A percentile compares a stretch with the other conserved stretches of the same genome.
phyloP scores from a whole-genome alignment of 2,329 filamentous ascomycete species.

The Ceratocystis huliohia region DNA sequence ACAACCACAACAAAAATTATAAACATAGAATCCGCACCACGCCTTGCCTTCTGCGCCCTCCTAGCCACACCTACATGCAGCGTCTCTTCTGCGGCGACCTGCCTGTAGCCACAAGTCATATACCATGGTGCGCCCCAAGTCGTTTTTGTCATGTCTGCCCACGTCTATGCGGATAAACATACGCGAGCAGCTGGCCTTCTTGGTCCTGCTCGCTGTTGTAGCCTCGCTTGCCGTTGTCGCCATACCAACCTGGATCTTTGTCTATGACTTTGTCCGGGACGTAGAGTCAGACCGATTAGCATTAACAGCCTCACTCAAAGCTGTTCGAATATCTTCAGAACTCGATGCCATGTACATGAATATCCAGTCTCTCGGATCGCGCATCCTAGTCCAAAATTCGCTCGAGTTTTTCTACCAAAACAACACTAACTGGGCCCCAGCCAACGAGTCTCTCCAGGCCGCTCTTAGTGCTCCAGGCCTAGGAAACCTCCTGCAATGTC shows the following conservation, averaged over 20 bases:
- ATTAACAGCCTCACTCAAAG: constrained; percentile 75
- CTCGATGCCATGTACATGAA: constrained; percentile 67
- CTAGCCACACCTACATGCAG: background rate
- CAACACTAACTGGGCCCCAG: constrained; percentile 51
- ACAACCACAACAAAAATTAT: background rate
- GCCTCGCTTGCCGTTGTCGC: constrained; percentile 65
- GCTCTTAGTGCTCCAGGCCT: constrained; percentile 52
- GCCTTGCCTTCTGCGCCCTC: background rate
- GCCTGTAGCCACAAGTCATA: background rate
- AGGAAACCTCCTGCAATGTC: constrained; percentile 52
- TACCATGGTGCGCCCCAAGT: constrained; percentile 19
- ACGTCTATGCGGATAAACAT: constrained; percentile 68
- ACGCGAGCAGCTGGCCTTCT: constrained; percentile 68
- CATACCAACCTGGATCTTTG: constrained; percentile 57
- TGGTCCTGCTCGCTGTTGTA: constrained; percentile 65
- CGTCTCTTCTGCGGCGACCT: background rate
- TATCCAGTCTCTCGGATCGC: constrained; percentile 57
- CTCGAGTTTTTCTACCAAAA: constrained; percentile 41
- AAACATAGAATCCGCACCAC: background rate
- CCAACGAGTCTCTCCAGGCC: constrained; percentile 53
- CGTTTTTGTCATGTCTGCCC: constrained; percentile 20
- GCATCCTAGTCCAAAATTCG: constrained; percentile 45
- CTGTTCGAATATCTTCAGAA: constrained; percentile 65
- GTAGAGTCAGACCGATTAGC: constrained; percentile 51
- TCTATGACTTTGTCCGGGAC: constrained; percentile 40